Base-by-base conservation (phyloP, 768 basidiomycete species). In the Serendipita sp. region DNA sequence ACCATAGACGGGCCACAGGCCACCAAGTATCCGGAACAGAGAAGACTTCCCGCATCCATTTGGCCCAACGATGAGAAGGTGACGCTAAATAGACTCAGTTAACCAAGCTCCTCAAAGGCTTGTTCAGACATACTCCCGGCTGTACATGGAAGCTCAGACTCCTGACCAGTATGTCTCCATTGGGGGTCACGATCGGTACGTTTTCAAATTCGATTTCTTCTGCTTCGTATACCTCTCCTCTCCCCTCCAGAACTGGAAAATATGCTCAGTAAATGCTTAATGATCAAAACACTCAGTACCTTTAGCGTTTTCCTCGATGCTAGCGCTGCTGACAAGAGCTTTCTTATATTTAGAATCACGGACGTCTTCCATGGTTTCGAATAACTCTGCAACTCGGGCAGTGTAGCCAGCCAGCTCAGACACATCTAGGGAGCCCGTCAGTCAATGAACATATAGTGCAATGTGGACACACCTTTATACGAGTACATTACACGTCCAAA, bases 381-480 rank as follows among this genome's bases (percentile, higher is more conserved):
- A 80, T 0, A 97, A 79, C 48, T 85, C 82, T 36, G 88, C 85
- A 0, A 99, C 95, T 13, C 95, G 85, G 1, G 91, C 83, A 2
- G 95, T 97, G 72, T 96, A 97, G 10, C 95, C 95, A 2, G 95
- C 92, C 38, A 99, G 82, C 72, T 99, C 95, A 3, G 91, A 85
- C 3, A 99, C 78, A 72, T 98, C 94, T 76, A 66, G 58, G 68
- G 23, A 66, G 30, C 45, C 64, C 44, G 66, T 68, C 46, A 70
- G 47, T 52, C 45, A 13, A 11, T 1, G 18, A 18, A 13, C 13
- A 11, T 11, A 46, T 18, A 46, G 11, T 1, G 1, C 44, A 32
- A 28, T 23, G 35, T 13, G 32, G 2, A 52, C 36, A 15, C 32
- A 69, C 76, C 77, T 74, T 96, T 97, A 77, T 96, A 97, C 2